Percentiles rank a stretch among this genome's conserved stretches.
phyloP scores from a whole-genome alignment of 2,329 filamentous ascomycete genomes.

The Colletotrichum musicola region DNA sequence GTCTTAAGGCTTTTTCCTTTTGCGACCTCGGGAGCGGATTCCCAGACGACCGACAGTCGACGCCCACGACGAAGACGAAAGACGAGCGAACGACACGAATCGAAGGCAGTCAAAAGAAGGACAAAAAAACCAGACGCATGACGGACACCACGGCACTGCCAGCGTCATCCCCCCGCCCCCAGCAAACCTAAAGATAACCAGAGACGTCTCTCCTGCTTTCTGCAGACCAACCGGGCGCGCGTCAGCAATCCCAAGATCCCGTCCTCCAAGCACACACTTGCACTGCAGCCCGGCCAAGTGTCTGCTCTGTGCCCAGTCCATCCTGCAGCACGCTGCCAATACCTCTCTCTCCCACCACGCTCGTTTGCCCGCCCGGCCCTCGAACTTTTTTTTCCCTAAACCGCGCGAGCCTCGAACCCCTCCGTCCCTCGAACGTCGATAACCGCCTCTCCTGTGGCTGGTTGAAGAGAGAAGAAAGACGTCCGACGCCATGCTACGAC shows the following conservation, averaged over 20 bases:
- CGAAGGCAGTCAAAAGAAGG: neutral
- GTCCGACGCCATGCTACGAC: slow-evolving; percentile 22
- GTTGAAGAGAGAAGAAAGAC: neutral
- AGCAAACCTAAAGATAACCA: slow-evolving; percentile 27
- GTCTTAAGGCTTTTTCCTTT: neutral
- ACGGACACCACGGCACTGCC: slow-evolving; percentile 13
- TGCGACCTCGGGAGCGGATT: slow-evolving; percentile 19
- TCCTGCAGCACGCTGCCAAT: slow-evolving; percentile 6
- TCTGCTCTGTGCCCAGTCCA: neutral
- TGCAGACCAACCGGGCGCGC: slow-evolving; percentile 3
- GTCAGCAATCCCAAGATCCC: neutral
- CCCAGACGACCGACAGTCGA: slow-evolving; percentile 5
- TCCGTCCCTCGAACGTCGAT: neutral
- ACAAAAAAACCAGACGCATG: slow-evolving; percentile 25
- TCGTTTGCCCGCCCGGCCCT: slow-evolving; percentile 19
- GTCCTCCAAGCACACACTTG: slow-evolving; percentile 1
- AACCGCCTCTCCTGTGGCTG: slow-evolving; percentile 25
- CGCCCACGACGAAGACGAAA: slow-evolving; percentile 4
- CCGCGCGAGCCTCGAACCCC: neutral
- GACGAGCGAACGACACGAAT: neutral
- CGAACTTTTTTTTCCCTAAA: neutral
- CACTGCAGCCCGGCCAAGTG: neutral
- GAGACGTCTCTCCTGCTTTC: slow-evolving; percentile 15
- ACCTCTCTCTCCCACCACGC: slow-evolving; percentile 8
- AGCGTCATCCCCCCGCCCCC: slow-evolving; percentile 31